A percentile compares a stretch with the other conserved stretches of the same genome.
These are phyloP conservation scores for Neonectria magnoliae DNA, from an alignment of 2,329 filamentous ascomycete species.

Conservation along the genomic window DNA sequence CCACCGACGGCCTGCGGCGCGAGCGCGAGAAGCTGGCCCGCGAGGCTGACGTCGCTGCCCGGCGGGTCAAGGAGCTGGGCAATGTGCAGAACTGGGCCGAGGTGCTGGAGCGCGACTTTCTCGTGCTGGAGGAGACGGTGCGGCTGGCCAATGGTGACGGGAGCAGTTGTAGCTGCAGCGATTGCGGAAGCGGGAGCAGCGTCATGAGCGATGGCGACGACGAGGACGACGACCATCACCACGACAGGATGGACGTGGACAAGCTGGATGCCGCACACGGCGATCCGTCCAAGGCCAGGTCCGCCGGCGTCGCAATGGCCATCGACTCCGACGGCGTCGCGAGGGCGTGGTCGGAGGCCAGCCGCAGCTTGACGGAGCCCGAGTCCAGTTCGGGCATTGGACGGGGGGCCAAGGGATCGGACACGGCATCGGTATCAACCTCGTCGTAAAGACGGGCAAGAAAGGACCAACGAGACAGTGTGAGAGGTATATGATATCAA, in stretches of 20 bases:
- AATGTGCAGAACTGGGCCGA: conserved; percentile 91
- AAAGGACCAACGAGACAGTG: neutral
- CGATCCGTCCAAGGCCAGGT: conserved; percentile 22
- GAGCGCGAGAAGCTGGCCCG: conserved; percentile 74
- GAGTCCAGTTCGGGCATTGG: conserved; percentile 50
- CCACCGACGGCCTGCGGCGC: conserved; percentile 67
- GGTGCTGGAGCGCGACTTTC: conserved; percentile 75
- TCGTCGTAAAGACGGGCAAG: conserved; percentile 31
- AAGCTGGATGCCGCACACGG: conserved; percentile 20
- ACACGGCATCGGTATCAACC: conserved; percentile 51
- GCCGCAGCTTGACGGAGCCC: conserved; percentile 50
- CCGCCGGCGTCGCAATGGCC: conserved; percentile 33
- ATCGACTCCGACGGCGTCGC: conserved; percentile 36
- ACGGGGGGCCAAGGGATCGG: conserved; percentile 48
- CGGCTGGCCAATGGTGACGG: conserved; percentile 58
- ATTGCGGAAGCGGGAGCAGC: conserved; percentile 45
- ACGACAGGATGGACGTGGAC: conserved; percentile 34
- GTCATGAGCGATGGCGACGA: conserved; percentile 33
- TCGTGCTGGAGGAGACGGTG: conserved; percentile 72
- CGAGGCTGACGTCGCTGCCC: conserved; percentile 70
- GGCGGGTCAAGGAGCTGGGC: conserved; percentile 79
- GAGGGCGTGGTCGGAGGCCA: conserved; percentile 49
- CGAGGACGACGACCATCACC: conserved; percentile 15
- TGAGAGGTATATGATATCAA: conserved; percentile 6
- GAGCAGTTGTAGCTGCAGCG: conserved; percentile 52